Percentiles rank a stretch among this genome's conserved stretches.
These are phyloP conservation scores for Dimargaris cristalligena DNA, from an alignment of 192 early-diverging fungal species.

Conservation along the genomic window DNA sequence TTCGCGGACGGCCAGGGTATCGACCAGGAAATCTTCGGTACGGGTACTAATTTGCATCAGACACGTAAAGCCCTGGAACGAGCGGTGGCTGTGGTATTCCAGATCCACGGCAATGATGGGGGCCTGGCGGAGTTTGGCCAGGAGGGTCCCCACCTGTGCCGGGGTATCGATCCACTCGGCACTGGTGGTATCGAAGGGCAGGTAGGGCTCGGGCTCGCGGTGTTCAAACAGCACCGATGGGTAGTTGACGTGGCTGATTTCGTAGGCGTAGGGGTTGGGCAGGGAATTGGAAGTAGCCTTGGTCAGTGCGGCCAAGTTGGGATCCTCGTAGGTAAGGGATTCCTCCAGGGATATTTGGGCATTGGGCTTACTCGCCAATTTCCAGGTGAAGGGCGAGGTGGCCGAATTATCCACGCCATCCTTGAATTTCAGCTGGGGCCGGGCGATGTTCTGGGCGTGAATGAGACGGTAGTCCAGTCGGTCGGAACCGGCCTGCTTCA, in stretches of 20 bases:
- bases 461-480: constrained; percentile 35
- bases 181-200: constrained; percentile 46
- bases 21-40: constrained; percentile 74
- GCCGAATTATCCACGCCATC: constrained; percentile 79
- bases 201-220: constrained; percentile 30
- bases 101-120: constrained; percentile 84
- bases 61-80: constrained; percentile 90
- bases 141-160: constrained; percentile 43
- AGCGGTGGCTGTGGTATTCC: constrained; percentile 90
- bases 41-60: constrained; percentile 86
- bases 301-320: background rate
- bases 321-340: background rate
- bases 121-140: constrained; percentile 36
- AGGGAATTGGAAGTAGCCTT: constrained; percentile 12
- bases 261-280: constrained; percentile 81
- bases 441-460: constrained; percentile 50
- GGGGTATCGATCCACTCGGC: constrained; percentile 71
- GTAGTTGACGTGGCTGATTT: constrained; percentile 66
- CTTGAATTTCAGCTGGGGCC: constrained; percentile 77
- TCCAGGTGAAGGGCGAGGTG: constrained; percentile 54
- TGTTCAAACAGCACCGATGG: constrained; percentile 50
- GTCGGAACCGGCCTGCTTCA: constrained; percentile 1
- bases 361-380: constrained; percentile 68
- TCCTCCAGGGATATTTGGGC: constrained; percentile 58
- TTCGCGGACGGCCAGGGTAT: constrained; percentile 64